Evolutionary conservation across 2,329 filamentous ascomycete species (phyloP), one percentile per base, ranked within the genome.

Genomic region (Thielaviopsis punctulata): DNA sequence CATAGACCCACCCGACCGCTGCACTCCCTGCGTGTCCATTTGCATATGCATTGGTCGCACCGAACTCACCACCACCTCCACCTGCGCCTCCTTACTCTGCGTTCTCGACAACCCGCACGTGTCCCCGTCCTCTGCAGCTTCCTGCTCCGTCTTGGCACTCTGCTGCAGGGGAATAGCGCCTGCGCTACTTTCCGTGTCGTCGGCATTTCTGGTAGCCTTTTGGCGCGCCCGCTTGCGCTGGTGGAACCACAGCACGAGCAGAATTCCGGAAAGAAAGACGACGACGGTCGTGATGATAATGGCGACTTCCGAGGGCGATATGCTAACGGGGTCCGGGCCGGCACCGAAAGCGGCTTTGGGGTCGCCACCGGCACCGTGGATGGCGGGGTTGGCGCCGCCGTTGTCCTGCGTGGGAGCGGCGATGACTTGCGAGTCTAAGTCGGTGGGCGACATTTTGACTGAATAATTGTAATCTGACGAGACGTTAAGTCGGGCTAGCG

Each of bases 311-410:
- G 22, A 24, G 21, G 53, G 53, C 4, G 51, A 52, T 46, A 56
- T 49, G 39, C 27, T 33, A n/a, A 44, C 39, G 49, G 54, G 39
- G 18, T 46, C 23, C 7, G 52, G 45, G 25, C 49, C 52, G 36
- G 49, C 52, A 23, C 51, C 55, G 21, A 57, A 47, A 3, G 56
- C 51, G 23, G 45, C 21, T 45, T 52, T 49, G n/a, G 56, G 56
- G 44, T 56, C 46, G 15, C 46, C 46, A 22, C 55, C 49, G 27
- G 52, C 47, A 9, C 50, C 51, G 45, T 56, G 52, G 22, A 48
- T 54, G 7, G 52, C 52, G 27, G 51, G 51, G 27, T 52, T 55
- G 13, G 55, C 55, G 27, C 55, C 54, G 36, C 54, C 52, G 33
- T 47, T 43, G 48, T 51, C 43, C 19, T 56, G 41, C 27, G 10